Percentiles rank a stretch among this genome's conserved stretches.
phyloP scores from a whole-genome alignment of 768 basidiomycete species.

The Auricularia sp. region DNA sequence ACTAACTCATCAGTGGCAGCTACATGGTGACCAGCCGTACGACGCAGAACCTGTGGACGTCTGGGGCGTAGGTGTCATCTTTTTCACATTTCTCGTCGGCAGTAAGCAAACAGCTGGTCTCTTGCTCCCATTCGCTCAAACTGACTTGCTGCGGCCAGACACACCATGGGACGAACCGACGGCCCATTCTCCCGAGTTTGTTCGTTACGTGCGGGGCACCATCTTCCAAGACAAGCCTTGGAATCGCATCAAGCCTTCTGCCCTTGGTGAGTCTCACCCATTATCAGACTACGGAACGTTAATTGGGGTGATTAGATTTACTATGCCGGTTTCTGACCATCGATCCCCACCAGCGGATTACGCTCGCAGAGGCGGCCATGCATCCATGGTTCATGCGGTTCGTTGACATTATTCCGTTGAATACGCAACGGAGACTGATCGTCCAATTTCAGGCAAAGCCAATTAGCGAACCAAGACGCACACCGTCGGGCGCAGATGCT shows the following conservation, averaged over 20 bases:
- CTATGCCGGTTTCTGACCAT: slow-evolving; percentile 66
- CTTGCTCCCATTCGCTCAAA: not conserved
- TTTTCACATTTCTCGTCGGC: slow-evolving; percentile 83
- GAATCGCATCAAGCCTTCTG: slow-evolving; percentile 49
- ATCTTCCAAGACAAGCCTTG: slow-evolving; percentile 73
- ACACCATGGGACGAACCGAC: slow-evolving; percentile 98
- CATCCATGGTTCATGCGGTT: slow-evolving; percentile 76
- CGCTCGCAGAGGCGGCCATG: slow-evolving; percentile 40
- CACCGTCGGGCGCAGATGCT: slow-evolving; percentile 58
- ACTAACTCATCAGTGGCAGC: slow-evolving; percentile 28
- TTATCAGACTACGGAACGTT: slow-evolving; percentile 31
- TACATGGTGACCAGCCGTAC: slow-evolving; percentile 61
- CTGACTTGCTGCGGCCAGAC: slow-evolving; percentile 37
- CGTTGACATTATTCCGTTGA: slow-evolving; percentile 9
- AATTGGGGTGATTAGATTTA: slow-evolving; percentile 21
- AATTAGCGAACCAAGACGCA: slow-evolving; percentile 45
- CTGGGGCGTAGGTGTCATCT: slow-evolving; percentile 92
- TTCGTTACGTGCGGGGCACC: slow-evolving; percentile 61
- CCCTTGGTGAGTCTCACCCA: slow-evolving; percentile 42
- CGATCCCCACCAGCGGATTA: slow-evolving; percentile 58
- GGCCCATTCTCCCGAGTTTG: slow-evolving; percentile 59
- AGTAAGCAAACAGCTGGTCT: slow-evolving; percentile 42
- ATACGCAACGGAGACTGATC: not conserved
- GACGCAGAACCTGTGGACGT: slow-evolving; percentile 88
- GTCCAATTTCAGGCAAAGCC: slow-evolving; percentile 45